phyloP scores from a whole-genome alignment of 2,329 filamentous ascomycete genomes.

The Raffaelea arxii region DNA sequence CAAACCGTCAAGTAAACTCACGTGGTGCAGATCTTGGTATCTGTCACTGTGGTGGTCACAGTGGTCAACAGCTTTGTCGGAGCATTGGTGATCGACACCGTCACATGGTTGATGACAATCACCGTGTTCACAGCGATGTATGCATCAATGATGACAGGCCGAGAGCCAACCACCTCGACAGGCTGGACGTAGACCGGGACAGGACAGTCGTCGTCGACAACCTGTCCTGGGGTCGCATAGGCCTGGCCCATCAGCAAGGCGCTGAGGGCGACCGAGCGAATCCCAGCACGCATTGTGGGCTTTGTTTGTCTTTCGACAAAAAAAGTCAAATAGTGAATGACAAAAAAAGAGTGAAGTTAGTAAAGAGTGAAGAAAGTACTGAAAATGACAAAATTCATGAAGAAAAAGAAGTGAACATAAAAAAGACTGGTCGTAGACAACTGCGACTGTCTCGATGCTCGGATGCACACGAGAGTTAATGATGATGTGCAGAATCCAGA shows the following conservation, averaged over 20 bases:
- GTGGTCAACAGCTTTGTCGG: slow-evolving; percentile 10
- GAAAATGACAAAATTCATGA: too few relatives aligned
- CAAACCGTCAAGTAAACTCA: neutral
- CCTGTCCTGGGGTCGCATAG: slow-evolving; percentile 1
- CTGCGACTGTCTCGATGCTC: too few relatives aligned
- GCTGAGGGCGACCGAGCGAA: slow-evolving; percentile 2
- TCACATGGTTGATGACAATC: slow-evolving; percentile 7
- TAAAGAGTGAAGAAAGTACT: too few relatives aligned
- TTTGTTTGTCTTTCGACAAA: too few relatives aligned
- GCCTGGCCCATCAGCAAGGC: slow-evolving; percentile 5
- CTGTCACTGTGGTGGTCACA: slow-evolving; percentile 7
- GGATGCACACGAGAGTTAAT: too few relatives aligned
- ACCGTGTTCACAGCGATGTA: slow-evolving; percentile 9
- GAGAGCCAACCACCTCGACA: slow-evolving; percentile 8
- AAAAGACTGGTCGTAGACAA: too few relatives aligned
- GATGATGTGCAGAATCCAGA: too few relatives aligned
- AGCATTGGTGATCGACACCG: slow-evolving; percentile 9
- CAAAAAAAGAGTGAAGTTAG: too few relatives aligned
- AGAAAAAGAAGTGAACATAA: too few relatives aligned
- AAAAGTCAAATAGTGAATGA: too few relatives aligned
- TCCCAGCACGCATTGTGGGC: too few relatives aligned
- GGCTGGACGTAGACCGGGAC: slow-evolving; percentile 10
- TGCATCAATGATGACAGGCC: slow-evolving; percentile 6
- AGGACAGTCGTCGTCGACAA: slow-evolving; percentile 7
- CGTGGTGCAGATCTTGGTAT: slow-evolving; percentile 8